phyloP scores from a whole-genome alignment of 2,329 filamentous ascomycete species.

The Lachnellula occidentalis region DNA sequence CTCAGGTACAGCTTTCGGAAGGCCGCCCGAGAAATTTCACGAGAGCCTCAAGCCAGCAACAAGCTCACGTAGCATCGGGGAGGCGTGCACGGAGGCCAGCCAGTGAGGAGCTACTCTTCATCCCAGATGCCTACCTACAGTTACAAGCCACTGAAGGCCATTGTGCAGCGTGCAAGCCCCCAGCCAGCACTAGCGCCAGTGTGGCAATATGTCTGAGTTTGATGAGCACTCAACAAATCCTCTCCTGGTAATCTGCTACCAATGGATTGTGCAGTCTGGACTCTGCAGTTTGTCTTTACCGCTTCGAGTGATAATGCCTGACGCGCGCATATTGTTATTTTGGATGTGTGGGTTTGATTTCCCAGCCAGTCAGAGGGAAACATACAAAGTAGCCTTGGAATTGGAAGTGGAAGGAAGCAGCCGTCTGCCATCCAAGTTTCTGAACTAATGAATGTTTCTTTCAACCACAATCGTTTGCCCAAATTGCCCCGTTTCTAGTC shows the following conservation, averaged over 20 bases:
- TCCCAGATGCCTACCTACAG: neutral
- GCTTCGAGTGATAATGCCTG: neutral
- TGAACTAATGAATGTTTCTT: neutral
- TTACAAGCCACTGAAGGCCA: neutral
- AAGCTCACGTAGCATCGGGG: neutral
- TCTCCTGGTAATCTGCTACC: neutral
- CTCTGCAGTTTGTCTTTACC: neutral
- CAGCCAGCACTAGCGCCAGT: neutral
- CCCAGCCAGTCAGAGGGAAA: neutral
- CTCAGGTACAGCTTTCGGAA: constrained; percentile 6
- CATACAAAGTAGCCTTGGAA: neutral
- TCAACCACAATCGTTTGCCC: neutral
- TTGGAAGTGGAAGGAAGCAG: neutral
- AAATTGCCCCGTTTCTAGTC: neutral
- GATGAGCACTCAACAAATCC: neutral
- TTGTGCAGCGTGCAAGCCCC: neutral
- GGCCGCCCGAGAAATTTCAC: neutral
- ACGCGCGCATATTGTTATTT: neutral
- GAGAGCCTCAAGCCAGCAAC: constrained; percentile 1
- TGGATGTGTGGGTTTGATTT: neutral
- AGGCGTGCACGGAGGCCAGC: neutral
- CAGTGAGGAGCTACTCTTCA: neutral
- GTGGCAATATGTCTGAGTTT: constrained; percentile 5
- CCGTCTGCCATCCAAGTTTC: neutral
- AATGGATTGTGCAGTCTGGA: constrained; percentile 2